Percentiles rank a stretch among this genome's conserved stretches.
These are phyloP conservation scores for Pouteria campechiana DNA, from an alignment of 179 eudicot genomes.

Conservation along the genomic window DNA sequence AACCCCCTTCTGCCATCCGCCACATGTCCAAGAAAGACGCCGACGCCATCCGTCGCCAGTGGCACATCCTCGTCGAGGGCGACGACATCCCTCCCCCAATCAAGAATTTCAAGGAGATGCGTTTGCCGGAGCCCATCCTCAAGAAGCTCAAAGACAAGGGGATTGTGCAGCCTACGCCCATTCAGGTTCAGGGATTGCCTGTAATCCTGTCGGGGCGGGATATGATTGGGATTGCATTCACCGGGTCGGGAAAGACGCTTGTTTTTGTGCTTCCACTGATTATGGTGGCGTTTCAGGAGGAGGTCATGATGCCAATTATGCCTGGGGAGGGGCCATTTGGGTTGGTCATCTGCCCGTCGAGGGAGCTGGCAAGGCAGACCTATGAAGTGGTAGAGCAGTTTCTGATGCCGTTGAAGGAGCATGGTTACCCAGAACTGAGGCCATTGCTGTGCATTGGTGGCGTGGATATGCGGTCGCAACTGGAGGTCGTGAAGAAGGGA, in stretches of 20 bases:
- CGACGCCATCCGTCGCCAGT: conserved; percentile 46
- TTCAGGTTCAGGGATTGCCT: conserved; percentile 90
- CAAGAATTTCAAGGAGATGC: conserved; percentile 76
- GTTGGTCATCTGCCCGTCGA: conserved; percentile 72
- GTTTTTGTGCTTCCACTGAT: conserved; percentile 80
- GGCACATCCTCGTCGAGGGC: conserved; percentile 79
- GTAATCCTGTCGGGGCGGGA: conserved; percentile 81
- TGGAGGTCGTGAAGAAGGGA: conserved; percentile 73
- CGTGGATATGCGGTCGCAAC: conserved; percentile 70
- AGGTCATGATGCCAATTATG: conserved; percentile 77
- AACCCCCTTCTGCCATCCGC: conserved; percentile 54
- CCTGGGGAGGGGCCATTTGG: conserved; percentile 93
- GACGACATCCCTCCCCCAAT: conserved; percentile 81
- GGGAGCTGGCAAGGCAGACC: conserved; percentile 90
- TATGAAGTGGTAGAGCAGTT: conserved; percentile 79
- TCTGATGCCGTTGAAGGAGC: conserved; percentile 39
- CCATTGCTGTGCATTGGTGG: conserved; percentile 92
- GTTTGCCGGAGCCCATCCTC: conserved; percentile 67
- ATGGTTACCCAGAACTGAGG: conserved; percentile 65
- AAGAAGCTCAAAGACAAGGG: conserved; percentile 53
- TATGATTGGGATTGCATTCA: conserved; percentile 95
- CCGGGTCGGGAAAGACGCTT: conserved; percentile 83
- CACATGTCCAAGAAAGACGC: conserved; percentile 45
- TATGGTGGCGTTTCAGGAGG: conserved; percentile 86
- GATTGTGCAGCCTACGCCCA: conserved; percentile 82